Evolutionary conservation across 257 asterid species (phyloP).

Genomic region (Solanum boliviense): DNA sequence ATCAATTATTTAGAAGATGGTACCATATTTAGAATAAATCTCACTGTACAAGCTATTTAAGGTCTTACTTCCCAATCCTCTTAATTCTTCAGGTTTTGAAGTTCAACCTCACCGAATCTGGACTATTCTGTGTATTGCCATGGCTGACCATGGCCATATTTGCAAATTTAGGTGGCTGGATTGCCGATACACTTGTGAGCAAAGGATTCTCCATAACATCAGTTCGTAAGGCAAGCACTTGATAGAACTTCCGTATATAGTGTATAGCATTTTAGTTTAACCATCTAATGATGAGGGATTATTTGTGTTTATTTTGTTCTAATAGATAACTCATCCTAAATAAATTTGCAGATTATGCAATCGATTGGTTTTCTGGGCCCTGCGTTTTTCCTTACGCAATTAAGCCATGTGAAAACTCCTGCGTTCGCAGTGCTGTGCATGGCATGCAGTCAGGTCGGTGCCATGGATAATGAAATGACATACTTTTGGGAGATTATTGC

Average conservation of each 20-base stretch:
- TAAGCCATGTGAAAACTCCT: slow-evolving; percentile 73
- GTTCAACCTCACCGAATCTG: slow-evolving; percentile 90
- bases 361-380: slow-evolving; percentile 94
- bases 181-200: slow-evolving; percentile 88
- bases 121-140: slow-evolving; percentile 79
- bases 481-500: background rate
- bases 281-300: background rate
- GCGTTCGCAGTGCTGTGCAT: slow-evolving; percentile 89
- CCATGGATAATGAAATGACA: slow-evolving; percentile 1
- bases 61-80: background rate
- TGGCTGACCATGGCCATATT: slow-evolving; percentile 95
- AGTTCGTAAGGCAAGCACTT: slow-evolving; percentile 38
- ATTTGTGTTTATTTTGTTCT: background rate
- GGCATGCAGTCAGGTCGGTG: slow-evolving; percentile 88
- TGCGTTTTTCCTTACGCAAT: slow-evolving; percentile 80
- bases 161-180: slow-evolving; percentile 93
- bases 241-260: background rate
- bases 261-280: background rate
- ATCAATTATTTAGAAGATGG: background rate
- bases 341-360: slow-evolving; percentile 72
- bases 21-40: background rate
- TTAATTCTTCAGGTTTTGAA: slow-evolving; percentile 54
- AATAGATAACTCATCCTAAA: background rate
- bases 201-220: slow-evolving; percentile 68
- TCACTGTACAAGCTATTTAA: background rate